Evolutionary conservation across 2,329 filamentous ascomycete species (phyloP), one percentile per base, ranked within the genome.

Genomic region (Colletotrichum sublineola): DNA sequence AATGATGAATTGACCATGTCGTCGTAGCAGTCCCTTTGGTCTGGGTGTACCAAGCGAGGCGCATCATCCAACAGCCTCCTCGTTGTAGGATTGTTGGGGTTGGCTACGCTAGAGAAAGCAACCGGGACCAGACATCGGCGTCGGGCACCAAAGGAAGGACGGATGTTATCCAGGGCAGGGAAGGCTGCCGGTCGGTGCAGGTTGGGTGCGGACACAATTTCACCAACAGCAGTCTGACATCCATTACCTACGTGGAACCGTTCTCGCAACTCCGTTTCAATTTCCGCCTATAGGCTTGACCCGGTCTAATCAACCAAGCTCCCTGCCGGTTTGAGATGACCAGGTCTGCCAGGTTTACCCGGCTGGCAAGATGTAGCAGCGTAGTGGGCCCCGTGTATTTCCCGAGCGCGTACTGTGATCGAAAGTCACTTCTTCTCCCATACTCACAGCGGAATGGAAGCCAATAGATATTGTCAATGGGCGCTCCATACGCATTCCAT

Each of bases 351-450:
- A 68, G 69, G 65, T 60, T 62, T 31, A 38, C 68, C 68, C 50
- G 29, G 57, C 52, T 63, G 64, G 57, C 69, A 33, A 14, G 29
- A 36, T 31, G 58, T 44, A 53, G 65, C 42, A 48, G 29, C 29
- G 33, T 40, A 11, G 44, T 38, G 58, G 48, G 31, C 24, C 52
- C 65, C 69, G 44, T 48, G 38, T 33, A 1, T 46, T 11, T 15
- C 5, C 1, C 1, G 3, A 11, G 1, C 3, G 15, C 52, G 24
- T 60, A 72, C 69, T 61, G 65, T 72, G 46, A 1, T 1, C 3
- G 29, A 24, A 68, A 55, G 69, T 69, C 64, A 71, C 57, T 55
- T 40, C 57, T 48, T 40, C 55, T 67, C 68, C 56, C 55, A 38
- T 6, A 1, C 8, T 11, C 24, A 44, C 56, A 6, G 60, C 50